Evolutionary conservation across 352 stramenopile species (phyloP), one percentile per base, ranked within the genome.

Genomic region (Phytophthora macrochlamydospora): DNA sequence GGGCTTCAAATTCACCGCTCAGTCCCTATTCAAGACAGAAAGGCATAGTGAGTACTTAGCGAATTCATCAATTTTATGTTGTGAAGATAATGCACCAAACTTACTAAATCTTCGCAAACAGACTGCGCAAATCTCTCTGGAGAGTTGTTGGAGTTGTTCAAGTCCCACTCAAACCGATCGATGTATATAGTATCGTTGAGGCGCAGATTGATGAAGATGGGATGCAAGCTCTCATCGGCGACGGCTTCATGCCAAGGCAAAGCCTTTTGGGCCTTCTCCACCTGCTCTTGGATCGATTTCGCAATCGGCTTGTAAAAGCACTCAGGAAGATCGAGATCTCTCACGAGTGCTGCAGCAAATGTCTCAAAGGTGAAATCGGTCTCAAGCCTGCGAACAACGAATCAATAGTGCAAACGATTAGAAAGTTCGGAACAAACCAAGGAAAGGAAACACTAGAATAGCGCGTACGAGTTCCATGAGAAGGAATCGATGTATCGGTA

Each of bases 401-500:
- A 30, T 67, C 18, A 63, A 56, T 18, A 7, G 18, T 24, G 18
- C 18, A 24, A 24, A 24, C 18, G 18, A 24, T 24, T 24, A 48
- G 18, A 45, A 5, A 14, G 13, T 45, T 3, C 38, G 18, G 7
- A 43, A 12, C 38, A 45, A 4, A 56, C 46, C 13, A 49, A 53
- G 42, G 18, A 12, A 35, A 28, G 28, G 12, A 12, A 42, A 18
- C 32, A 7, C 1, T 14, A 18, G 33, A 43, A 33, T 54, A 45
- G 7, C 9, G 68, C 71, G 31, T 74, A 92, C 79, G 91, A 49
- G 56, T 92, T 94, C 83, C 83, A 92, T 32, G 75, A 83, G 51
- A 94, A 90, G 28, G 83, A 92, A 53, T 94, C 86, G 46, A 94
- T 91, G 75, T 90, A 94, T 42, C 86, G 82, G 56, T 90, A 90